Evolutionary conservation across 768 basidiomycete genomes (phyloP).

Genomic region (Panellus pusillus): DNA sequence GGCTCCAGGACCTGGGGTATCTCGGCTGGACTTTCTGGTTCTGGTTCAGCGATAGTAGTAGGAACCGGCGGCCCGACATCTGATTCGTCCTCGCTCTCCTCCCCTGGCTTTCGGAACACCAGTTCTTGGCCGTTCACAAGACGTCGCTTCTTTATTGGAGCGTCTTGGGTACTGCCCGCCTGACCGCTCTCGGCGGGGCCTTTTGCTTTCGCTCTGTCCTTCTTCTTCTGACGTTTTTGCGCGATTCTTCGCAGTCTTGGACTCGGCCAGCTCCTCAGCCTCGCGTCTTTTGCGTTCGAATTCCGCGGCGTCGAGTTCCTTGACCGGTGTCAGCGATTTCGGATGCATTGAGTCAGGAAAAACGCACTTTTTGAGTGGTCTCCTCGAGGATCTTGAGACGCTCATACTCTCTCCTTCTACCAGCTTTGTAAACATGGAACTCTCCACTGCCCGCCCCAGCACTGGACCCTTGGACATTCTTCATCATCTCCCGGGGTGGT

Average conservation of each 20-base stretch:
- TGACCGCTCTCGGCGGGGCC: constrained; percentile 26
- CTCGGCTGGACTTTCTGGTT: constrained; percentile 15
- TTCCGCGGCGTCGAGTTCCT: constrained; percentile 73
- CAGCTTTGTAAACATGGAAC: constrained; percentile 98
- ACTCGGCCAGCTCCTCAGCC: constrained; percentile 69
- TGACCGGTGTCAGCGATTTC: constrained; percentile 1
- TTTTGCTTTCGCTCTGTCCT: constrained; percentile 61
- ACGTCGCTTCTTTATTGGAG: constrained; percentile 75
- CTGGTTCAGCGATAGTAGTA: not conserved
- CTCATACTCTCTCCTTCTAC: constrained; percentile 92
- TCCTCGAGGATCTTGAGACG: constrained; percentile 90
- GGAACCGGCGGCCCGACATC: constrained; percentile 13
- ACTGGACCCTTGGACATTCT: constrained; percentile 97
- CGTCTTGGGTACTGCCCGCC: constrained; percentile 29
- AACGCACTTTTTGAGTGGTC: constrained; percentile 66
- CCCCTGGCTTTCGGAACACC: constrained; percentile 46
- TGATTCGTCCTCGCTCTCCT: constrained; percentile 37
- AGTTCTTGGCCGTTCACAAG: constrained; percentile 78
- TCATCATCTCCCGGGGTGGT: constrained; percentile 94
- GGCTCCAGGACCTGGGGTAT: constrained; percentile 30
- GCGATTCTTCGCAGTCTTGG: constrained; percentile 94
- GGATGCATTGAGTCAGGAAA: not conserved
- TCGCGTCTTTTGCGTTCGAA: constrained; percentile 76
- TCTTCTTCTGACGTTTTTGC: constrained; percentile 94
- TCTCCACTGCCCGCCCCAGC: constrained; percentile 97